Percentiles rank a stretch among this genome's conserved stretches.
Evolutionary conservation across 805 yeast species (phyloP).

Genomic region (Candida incommunis): DNA sequence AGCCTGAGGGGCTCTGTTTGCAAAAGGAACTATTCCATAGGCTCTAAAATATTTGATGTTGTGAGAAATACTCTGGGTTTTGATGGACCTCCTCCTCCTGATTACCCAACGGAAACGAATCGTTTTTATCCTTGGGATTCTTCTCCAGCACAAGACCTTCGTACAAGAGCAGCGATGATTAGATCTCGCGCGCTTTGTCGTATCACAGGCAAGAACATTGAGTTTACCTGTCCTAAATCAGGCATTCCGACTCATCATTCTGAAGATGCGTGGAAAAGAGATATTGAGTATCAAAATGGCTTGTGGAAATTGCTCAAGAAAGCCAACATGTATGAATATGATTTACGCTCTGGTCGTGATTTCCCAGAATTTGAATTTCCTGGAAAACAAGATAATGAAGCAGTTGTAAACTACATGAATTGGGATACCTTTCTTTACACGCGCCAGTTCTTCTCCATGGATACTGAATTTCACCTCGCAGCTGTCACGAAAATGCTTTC

Average conservation of each 20-base stretch:
- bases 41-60: neutral
- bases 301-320: slow-evolving; percentile 64
- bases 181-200: slow-evolving; percentile 84
- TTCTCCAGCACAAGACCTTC: slow-evolving; percentile 74
- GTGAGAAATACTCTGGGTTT: slow-evolving; percentile 30
- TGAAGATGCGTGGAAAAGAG: slow-evolving; percentile 77
- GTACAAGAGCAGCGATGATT: slow-evolving; percentile 85
- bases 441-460: slow-evolving; percentile 88
- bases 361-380: slow-evolving; percentile 97
- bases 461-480: slow-evolving; percentile 89
- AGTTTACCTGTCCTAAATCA: slow-evolving; percentile 79
- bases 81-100: slow-evolving; percentile 50
- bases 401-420: slow-evolving; percentile 53
- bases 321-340: slow-evolving; percentile 90
- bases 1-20: neutral
- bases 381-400: slow-evolving; percentile 58
- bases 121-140: slow-evolving; percentile 84
- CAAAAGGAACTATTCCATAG: neutral
- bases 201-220: slow-evolving; percentile 65
- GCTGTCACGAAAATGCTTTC: slow-evolving; percentile 90
- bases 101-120: slow-evolving; percentile 57
- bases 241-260: slow-evolving; percentile 97
- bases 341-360: slow-evolving; percentile 80
- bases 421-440: slow-evolving; percentile 96
- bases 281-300: slow-evolving; percentile 45